Evolutionary conservation across 345 rosid species (phyloP).

Genomic region (Citrus sinensis): DNA sequence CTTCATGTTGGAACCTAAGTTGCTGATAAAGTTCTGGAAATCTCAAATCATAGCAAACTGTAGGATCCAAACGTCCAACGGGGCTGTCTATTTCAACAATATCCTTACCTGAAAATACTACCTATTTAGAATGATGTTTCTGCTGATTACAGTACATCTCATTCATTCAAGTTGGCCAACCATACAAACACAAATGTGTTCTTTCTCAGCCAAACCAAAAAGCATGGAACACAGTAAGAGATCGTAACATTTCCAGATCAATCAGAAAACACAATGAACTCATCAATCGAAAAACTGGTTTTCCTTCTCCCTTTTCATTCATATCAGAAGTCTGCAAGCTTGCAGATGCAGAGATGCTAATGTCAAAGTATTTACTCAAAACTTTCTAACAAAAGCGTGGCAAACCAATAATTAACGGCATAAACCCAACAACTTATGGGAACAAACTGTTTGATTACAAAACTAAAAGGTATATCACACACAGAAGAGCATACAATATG

Average conservation of each 20-base stretch:
- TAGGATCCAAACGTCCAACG: slow-evolving; percentile 69
- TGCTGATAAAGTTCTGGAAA: slow-evolving; percentile 86
- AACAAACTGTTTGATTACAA: neutral
- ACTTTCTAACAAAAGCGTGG: neutral
- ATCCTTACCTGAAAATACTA: slow-evolving; percentile 50
- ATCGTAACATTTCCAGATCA: neutral
- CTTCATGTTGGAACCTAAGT: slow-evolving; percentile 70
- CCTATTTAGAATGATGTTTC: slow-evolving; percentile 3
- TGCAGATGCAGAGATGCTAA: neutral
- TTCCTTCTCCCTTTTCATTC: neutral
- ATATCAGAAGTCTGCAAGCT: neutral
- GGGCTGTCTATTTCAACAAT: slow-evolving; percentile 76
- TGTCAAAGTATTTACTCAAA: neutral
- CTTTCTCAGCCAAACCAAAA: neutral
- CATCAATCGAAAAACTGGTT: neutral
- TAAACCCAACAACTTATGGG: neutral
- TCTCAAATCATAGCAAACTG: slow-evolving; percentile 92
- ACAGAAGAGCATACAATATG: neutral
- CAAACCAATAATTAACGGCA: neutral
- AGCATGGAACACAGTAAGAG: neutral
- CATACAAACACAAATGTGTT: neutral
- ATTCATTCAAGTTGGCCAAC: neutral
- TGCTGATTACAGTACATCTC: neutral
- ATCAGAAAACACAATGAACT: neutral
- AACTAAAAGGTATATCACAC: neutral